These are phyloP conservation scores for Pisolithus thermaeus DNA, from an alignment of 1,284 basidiomycete genomes.

Conservation along the genomic window DNA sequence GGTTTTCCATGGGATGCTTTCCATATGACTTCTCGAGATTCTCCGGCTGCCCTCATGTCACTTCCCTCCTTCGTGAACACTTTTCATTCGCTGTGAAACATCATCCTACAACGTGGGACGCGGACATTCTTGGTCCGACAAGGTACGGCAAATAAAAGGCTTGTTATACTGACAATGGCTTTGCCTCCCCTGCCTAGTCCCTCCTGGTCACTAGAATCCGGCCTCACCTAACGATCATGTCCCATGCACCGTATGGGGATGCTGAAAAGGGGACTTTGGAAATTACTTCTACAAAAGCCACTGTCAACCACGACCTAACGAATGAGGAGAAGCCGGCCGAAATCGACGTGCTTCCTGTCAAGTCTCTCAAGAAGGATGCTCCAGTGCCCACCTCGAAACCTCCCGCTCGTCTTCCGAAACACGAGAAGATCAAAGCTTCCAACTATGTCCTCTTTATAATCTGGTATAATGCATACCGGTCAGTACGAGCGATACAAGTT, in stretches of 20 bases:
- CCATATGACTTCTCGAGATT: no score
- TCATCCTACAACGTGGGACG: not conserved
- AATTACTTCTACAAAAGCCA: constrained; percentile 26
- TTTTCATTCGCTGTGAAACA: no score
- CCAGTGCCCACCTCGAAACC: constrained; percentile 23
- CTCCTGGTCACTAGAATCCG: not conserved
- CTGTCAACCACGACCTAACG: constrained; percentile 13
- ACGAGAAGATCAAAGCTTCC: constrained; percentile 41
- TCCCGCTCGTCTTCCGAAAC: constrained; percentile 23
- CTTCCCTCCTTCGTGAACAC: no score
- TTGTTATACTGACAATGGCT: not conserved
- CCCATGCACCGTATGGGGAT: constrained; percentile 39
- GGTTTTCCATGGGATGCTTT: no score
- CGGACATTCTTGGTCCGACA: no score
- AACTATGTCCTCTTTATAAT: constrained; percentile 53
- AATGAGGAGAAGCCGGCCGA: constrained; percentile 34
- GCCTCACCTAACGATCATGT: constrained; percentile 25
- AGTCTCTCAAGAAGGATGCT: constrained; percentile 38
- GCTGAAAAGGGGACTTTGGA: constrained; percentile 55
- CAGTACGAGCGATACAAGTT: not conserved
- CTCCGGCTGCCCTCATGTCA: no score
- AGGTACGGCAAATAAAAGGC: not conserved
- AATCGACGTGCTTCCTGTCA: constrained; percentile 26
- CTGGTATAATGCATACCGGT: constrained; percentile 72
- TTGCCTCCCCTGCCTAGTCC: no score